Evolutionary conservation across 345 rosid genomes (phyloP).

Genomic region (Geranium brycei): DNA sequence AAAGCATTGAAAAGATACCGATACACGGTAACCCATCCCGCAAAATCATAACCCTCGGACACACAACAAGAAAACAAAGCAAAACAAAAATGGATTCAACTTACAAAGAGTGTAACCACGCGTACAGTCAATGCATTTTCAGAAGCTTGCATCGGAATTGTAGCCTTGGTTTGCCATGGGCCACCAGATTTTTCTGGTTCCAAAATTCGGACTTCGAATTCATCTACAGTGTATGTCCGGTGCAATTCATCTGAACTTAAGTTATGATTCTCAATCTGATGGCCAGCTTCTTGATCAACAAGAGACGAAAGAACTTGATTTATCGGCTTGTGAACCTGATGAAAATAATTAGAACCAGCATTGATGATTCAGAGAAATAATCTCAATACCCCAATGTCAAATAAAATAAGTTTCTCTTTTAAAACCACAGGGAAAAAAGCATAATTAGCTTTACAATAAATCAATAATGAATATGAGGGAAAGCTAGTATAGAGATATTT

Average conservation of each 20-base stretch:
- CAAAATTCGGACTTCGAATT: slow-evolving; percentile 80
- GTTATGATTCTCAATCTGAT: slow-evolving; percentile 74
- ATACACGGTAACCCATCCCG: not conserved
- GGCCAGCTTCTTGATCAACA: slow-evolving; percentile 90
- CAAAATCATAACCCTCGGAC: not conserved
- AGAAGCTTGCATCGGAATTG: slow-evolving; percentile 87
- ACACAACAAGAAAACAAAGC: slow-evolving; percentile 1
- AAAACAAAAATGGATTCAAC: slow-evolving; percentile 23
- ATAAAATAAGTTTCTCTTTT: not conserved
- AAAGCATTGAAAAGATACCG: not conserved
- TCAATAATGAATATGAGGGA: not conserved
- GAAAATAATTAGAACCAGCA: slow-evolving; percentile 6
- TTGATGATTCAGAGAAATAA: not conserved
- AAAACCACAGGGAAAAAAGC: not conserved
- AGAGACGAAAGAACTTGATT: slow-evolving; percentile 86
- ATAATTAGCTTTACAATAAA: no score
- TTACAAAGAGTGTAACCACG: slow-evolving; percentile 76
- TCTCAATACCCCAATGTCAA: not conserved
- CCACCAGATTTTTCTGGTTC: slow-evolving; percentile 84
- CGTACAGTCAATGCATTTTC: slow-evolving; percentile 92
- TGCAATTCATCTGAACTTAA: slow-evolving; percentile 65
- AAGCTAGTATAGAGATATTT: not conserved
- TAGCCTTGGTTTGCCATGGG: slow-evolving; percentile 86
- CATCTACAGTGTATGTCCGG: slow-evolving; percentile 66
- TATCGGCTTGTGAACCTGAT: slow-evolving; percentile 70